Evolutionary conservation across 2,329 filamentous ascomycete genomes (phyloP), one percentile per base, ranked within the genome.

Genomic region (Pseudogymnoascus verrucosus): DNA sequence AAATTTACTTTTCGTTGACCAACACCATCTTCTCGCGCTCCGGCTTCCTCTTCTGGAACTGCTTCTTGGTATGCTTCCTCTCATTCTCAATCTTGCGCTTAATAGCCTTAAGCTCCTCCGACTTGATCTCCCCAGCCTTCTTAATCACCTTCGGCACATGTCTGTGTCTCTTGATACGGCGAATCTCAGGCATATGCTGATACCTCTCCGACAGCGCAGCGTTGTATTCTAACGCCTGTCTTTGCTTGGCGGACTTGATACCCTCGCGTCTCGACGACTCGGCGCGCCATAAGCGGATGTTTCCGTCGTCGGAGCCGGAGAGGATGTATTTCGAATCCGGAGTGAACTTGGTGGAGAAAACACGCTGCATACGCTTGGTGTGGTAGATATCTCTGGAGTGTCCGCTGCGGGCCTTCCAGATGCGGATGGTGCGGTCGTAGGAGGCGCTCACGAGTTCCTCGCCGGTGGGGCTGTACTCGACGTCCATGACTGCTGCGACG

Each of bases 321-420:
- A 99, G 83, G 21, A 99, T 78, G 74, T 96, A 99, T 70, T 90
- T 90, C 68, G 89, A 88, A 75, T 99, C 95, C 5, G 92, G 90
- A 0, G 92, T 95, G 82, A 90, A 98, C 66, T 84, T 85, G 59
- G 87, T 87, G 8, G 89, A 88, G 78, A 96, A 96, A 63, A 97
- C 92, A 69, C 93, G 85, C 79, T 98, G 93, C 93, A 97, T 97
- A 67, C 95, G 87, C 78, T 97, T 96, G 16, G 95, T 98, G 79
- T 98, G 93, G 77, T 98, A 99, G 60, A 97, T 87, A 73, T 99
- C 95, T 69, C 93, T 84, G 12, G 90, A 93, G 76, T 95, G 91
- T 23, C 93, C 93, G 66, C 88, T 80, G 68, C 88, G 84, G 64
- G 90, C 84, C 73, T 86, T 86, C 90, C 92, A 98, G 60, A 98